These are phyloP conservation scores for Trichophyton benhamiae DNA, from an alignment of 2,329 filamentous ascomycete species.

Conservation along the genomic window DNA sequence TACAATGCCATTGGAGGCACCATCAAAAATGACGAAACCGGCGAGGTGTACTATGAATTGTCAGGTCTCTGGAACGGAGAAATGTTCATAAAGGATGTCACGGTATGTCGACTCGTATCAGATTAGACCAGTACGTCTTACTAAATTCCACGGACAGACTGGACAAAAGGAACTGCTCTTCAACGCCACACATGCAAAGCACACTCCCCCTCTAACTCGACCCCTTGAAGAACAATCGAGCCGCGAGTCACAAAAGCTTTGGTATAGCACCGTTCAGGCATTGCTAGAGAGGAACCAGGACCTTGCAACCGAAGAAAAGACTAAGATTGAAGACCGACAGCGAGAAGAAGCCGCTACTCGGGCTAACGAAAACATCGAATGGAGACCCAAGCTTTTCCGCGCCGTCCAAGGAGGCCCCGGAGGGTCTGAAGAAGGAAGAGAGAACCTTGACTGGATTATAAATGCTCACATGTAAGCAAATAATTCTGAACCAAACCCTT, in stretches of 20 bases:
- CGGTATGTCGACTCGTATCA: constrained; percentile 39
- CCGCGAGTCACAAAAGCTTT: constrained; percentile 78
- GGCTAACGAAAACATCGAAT: constrained; percentile 66
- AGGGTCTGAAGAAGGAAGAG: constrained; percentile 48
- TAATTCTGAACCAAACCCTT: background rate
- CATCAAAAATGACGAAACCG: constrained; percentile 78
- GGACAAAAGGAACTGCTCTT: constrained; percentile 84
- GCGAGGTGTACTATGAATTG: constrained; percentile 78
- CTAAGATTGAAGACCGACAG: constrained; percentile 87
- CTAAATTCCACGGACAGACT: constrained; percentile 43
- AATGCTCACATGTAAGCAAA: constrained; percentile 49
- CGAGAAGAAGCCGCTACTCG: constrained; percentile 75
- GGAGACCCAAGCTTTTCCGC: constrained; percentile 79
- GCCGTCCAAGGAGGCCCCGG: constrained; percentile 57
- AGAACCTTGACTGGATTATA: constrained; percentile 13
- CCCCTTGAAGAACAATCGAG: constrained; percentile 78
- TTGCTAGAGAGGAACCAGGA: constrained; percentile 79
- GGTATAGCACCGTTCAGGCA: constrained; percentile 68
- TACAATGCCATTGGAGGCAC: constrained; percentile 91
- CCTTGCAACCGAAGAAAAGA: constrained; percentile 85
- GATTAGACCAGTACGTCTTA: background rate
- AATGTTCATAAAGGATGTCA: constrained; percentile 79
- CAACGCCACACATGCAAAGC: constrained; percentile 66
- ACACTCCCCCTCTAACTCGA: constrained; percentile 59
- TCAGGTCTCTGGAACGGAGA: constrained; percentile 89